phyloP scores from a whole-genome alignment of 1,284 basidiomycete genomes.

The Ceratobasidium sp. region DNA sequence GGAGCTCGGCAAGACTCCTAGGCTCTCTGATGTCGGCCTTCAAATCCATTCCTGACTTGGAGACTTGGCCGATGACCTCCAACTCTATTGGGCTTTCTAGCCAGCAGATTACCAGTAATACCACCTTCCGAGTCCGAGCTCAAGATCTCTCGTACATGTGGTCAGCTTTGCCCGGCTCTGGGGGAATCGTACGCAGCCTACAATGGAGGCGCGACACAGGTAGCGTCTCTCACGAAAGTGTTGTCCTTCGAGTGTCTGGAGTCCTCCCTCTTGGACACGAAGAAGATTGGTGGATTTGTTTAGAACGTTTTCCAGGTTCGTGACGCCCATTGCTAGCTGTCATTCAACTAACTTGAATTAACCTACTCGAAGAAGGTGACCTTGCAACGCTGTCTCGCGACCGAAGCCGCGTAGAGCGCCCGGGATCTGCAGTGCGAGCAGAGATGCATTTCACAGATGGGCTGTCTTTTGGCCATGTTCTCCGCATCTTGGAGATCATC shows the following conservation, averaged over 20 bases:
- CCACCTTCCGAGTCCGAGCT: background rate
- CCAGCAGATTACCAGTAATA: background rate
- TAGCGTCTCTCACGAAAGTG: conserved; percentile 31
- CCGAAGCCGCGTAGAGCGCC: background rate
- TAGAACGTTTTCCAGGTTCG: conserved; percentile 28
- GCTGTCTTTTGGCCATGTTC: conserved; percentile 20
- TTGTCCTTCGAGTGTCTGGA: conserved; percentile 22
- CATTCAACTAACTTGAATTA: background rate
- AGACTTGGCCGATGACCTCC: conserved; percentile 40
- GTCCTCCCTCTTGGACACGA: background rate
- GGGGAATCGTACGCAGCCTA: conserved; percentile 13
- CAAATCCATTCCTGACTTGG: conserved; percentile 20
- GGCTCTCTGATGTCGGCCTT: conserved; percentile 14
- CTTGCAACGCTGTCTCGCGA: conserved; percentile 28
- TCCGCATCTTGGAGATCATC: conserved; percentile 31
- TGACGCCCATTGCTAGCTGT: background rate
- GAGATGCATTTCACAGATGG: conserved; percentile 9
- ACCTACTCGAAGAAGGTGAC: conserved; percentile 5
- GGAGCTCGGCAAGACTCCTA: background rate
- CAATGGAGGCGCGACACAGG: conserved; percentile 15
- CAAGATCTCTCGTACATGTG: conserved; percentile 23
- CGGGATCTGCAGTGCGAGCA: conserved; percentile 6
- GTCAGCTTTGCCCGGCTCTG: conserved; percentile 28
- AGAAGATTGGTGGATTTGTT: conserved; percentile 25
- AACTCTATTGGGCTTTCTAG: conserved; percentile 20